phyloP scores from a whole-genome alignment of 768 basidiomycete genomes.

The Tylopilus rubrobrunneus region DNA sequence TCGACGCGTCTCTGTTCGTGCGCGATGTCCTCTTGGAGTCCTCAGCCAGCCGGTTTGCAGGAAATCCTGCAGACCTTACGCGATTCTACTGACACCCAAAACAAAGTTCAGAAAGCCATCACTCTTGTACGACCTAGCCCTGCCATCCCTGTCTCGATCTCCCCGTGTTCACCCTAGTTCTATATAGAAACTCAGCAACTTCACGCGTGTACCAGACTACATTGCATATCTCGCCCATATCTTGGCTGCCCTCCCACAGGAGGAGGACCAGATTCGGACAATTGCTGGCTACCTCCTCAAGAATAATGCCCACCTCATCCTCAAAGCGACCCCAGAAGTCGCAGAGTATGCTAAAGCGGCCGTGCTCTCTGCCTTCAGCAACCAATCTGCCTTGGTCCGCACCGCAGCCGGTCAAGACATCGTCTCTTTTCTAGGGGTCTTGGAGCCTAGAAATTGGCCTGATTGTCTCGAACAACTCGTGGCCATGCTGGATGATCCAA shows the following conservation, averaged over 20 bases:
- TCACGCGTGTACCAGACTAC: slow-evolving; percentile 88
- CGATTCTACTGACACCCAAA: slow-evolving; percentile 80
- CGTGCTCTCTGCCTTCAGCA: slow-evolving; percentile 77
- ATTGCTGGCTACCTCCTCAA: slow-evolving; percentile 97
- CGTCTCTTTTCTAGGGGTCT: slow-evolving; percentile 79
- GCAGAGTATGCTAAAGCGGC: slow-evolving; percentile 70
- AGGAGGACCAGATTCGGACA: slow-evolving; percentile 90
- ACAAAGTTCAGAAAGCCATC: slow-evolving; percentile 70
- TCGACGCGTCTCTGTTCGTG: slow-evolving; percentile 29
- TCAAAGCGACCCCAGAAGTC: slow-evolving; percentile 63
- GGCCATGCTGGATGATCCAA: slow-evolving; percentile 72
- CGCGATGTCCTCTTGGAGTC: slow-evolving; percentile 74
- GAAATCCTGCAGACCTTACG: slow-evolving; percentile 91
- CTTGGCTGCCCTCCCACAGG: slow-evolving; percentile 71
- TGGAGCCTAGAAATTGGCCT: slow-evolving; percentile 93
- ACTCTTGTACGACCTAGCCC: slow-evolving; percentile 59
- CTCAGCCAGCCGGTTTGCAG: slow-evolving; percentile 80
- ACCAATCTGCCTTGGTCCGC: slow-evolving; percentile 81
- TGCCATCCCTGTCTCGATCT: slow-evolving; percentile 15
- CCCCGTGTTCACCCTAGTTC: slow-evolving; percentile 18
- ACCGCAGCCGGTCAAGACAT: slow-evolving; percentile 94
- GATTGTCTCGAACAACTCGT: slow-evolving; percentile 89
- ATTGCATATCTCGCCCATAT: slow-evolving; percentile 95
- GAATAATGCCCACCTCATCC: slow-evolving; percentile 84
- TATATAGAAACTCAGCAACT: slow-evolving; percentile 77